A percentile compares a stretch with the other conserved stretches of the same genome.
These are phyloP conservation scores for Cylindrotheca closterium DNA, from an alignment of 108 stramenopile genomes.

Conservation along the genomic window DNA sequence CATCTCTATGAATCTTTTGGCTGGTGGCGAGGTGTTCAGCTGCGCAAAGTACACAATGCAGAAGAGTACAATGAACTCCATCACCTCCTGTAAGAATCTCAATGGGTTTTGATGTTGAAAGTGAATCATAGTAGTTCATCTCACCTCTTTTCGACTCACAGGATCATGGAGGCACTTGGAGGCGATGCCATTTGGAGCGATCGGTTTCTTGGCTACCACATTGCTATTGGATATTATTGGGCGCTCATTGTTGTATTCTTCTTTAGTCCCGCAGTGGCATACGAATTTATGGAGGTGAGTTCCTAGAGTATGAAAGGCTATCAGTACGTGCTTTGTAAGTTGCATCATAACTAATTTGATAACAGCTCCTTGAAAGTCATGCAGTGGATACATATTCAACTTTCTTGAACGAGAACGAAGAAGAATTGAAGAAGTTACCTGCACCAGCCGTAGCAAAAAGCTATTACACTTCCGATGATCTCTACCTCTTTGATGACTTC, in stretches of 20 bases:
- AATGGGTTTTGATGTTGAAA: background rate
- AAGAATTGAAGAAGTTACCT: constrained; percentile 50
- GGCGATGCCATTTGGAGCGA: constrained; percentile 72
- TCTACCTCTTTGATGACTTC: constrained; percentile 43
- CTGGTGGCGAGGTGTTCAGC: constrained; percentile 71
- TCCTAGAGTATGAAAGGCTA: no score
- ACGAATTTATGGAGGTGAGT: no score
- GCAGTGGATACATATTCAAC: constrained; percentile 76
- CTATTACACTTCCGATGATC: constrained; percentile 59
- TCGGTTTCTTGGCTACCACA: constrained; percentile 82
- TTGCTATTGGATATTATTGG: constrained; percentile 83
- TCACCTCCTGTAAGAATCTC: no score
- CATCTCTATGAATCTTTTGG: no score
- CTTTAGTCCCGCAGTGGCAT: constrained; percentile 54
- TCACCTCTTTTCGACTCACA: no score
- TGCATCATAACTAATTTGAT: no score
- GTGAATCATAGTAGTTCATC: constrained; percentile 49
- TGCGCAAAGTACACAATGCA: constrained; percentile 88
- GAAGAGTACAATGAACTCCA: constrained; percentile 73
- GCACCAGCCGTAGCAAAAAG: constrained; percentile 55
- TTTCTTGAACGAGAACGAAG: constrained; percentile 71
- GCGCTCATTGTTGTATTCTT: constrained; percentile 53
- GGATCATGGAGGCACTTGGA: constrained; percentile 90
- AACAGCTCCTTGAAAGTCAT: constrained; percentile 76
- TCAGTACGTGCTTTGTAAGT: no score